Base-by-base conservation (phyloP, 352 stramenopile species). In the Pythium diclinum region DNA sequence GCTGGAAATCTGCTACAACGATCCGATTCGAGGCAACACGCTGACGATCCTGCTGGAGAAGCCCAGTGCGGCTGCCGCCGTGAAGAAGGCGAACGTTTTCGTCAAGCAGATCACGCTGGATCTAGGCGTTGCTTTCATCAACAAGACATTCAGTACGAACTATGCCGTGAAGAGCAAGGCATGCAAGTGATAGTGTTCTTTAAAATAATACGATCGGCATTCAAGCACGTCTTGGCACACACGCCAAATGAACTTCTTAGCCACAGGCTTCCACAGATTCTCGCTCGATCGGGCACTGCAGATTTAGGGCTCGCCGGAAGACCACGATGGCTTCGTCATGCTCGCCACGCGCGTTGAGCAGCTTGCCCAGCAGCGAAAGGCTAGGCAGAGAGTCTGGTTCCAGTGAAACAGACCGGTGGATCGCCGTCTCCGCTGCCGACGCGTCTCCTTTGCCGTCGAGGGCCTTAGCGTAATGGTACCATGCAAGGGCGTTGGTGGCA, bases 261-360 rank as follows among this genome's bases (percentile, higher is more conserved):
- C n/a, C n/a, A 11, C 30, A 65, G 58, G 44, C 61, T 49, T 38
- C 38, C 3, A 59, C 59, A 30, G 56, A 59, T 28, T 38, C n/a
- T 9, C 36, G 51, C 32, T 65, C 51, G 28, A 46, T 62, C n/a
- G 76, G 73, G 33, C 75, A 83, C 44, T 91, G 82, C 47, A 91
- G 56, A 49, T 79, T 77, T 6, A 91, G 68, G 13, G 78, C 82
- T 52, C 72, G 63, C 1, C 82, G 76, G 64, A 89, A 91, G 9
- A 89, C 78, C 9, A 73, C 61, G 47, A 91, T 91, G 2, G 82
- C 82, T 58, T 91, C 78, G 32, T 91, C 82, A 40, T 91, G 82
- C 34, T 89, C 77, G 14, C 82, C 82, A 9, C 80, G 75, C 28
- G 78, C 47, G 51, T 91, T 79, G 57, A 91, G 68, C 59, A 91